Evolutionary conservation across 805 yeast species (phyloP), one percentile per base, ranked within the genome.

Genomic region (Kuraishia hungarica): DNA sequence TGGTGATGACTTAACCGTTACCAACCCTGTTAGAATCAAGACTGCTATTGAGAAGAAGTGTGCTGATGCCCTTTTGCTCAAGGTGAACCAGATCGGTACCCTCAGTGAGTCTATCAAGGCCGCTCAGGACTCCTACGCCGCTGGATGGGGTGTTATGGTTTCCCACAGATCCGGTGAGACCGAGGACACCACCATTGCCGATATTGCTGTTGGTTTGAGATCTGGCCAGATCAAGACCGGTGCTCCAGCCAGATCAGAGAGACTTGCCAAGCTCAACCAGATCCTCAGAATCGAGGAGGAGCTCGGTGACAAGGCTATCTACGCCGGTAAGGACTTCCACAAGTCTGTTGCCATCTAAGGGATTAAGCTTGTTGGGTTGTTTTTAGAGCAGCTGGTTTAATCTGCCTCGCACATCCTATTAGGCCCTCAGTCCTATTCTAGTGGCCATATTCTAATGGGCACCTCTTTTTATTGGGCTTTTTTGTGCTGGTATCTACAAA

Each of bases 161-260:
- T 92, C 97, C 71, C 99, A 93, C 90, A 91, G 99, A 86, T 92
- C 97, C 68, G 99, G 99, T 81, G 99, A 93, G 84, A 92, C 97
- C 65, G 99, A 94, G 82, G 99, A 94, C 80, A 87, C 96, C 70
- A 86, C 89, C 82, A 93, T 93, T 76, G 98, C 99, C 72, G 98
- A 93, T 79, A 84, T 93, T 74, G 81, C 90, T 70, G 99, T 94
- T 69, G 98, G 98, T 83, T 84, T 93, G 76, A 90, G 97, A 86
- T 69, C 96, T 64, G 99, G 97, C 75, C 98, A 93, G 84, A 89
- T 93, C 79, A 93, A 93, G 92, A 89, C 97, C 67, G 99, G 99
- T 86, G 98, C 99, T 74, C 98, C 98, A 73, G 97, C 97, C 67
- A 92, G 99, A 83, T 89, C 97, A 66, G 99, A 93, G 84, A 93